Percentiles rank a stretch among this genome's conserved stretches.
Evolutionary conservation across 1,284 basidiomycete genomes (phyloP).

Genomic region (Fomitopsis betulina): DNA sequence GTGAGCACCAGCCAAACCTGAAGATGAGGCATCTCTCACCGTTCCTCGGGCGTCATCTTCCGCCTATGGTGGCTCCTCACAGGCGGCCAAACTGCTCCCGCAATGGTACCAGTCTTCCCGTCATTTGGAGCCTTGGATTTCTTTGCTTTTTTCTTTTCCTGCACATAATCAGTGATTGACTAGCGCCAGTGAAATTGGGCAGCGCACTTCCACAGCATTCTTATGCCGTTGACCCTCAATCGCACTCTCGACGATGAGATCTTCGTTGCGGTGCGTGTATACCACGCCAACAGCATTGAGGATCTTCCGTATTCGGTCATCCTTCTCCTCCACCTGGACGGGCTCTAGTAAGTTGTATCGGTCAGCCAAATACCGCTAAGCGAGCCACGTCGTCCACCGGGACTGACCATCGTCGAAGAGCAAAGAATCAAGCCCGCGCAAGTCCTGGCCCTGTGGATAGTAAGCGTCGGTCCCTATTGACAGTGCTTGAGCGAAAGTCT

Average conservation of each 20-base stretch:
- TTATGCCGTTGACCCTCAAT: conserved; percentile 62
- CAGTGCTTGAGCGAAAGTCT: neutral
- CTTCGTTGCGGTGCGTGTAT: conserved; percentile 70
- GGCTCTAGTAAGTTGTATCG: conserved; percentile 13
- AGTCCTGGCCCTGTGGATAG: conserved; percentile 37
- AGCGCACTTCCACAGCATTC: conserved; percentile 46
- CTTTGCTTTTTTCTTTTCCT: conserved; percentile 23
- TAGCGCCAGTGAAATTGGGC: neutral
- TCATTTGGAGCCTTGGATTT: conserved; percentile 17
- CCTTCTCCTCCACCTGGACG: conserved; percentile 24
- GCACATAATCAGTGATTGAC: neutral
- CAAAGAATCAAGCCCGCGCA: conserved; percentile 60
- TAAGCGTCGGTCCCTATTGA: neutral
- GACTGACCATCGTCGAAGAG: conserved; percentile 64
- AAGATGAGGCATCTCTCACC: conserved; percentile 33
- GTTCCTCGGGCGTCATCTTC: conserved; percentile 41
- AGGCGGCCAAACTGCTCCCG: conserved; percentile 58
- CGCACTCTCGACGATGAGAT: conserved; percentile 60
- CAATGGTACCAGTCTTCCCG: conserved; percentile 20
- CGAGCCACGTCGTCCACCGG: neutral
- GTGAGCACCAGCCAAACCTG: neutral
- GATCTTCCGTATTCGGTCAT: conserved; percentile 49
- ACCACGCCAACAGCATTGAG: conserved; percentile 56
- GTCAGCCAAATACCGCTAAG: neutral
- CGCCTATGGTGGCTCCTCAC: conserved; percentile 52